A percentile compares a stretch with the other conserved stretches of the same genome.
Conservation (phyloP, 805 yeast genomes). For the Spathaspora arborariae region DNA sequence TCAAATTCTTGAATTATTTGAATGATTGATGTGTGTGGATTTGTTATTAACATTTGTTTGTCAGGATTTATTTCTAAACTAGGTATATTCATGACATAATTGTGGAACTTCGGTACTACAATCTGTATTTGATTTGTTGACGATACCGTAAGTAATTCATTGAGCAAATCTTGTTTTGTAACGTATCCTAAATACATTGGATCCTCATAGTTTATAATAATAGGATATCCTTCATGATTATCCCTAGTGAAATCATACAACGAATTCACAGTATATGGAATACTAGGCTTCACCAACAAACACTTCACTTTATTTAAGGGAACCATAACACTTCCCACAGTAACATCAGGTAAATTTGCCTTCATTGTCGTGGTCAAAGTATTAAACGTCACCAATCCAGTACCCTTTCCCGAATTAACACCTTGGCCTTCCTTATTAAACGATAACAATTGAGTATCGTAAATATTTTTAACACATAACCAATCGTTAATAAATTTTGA, state of each 20-base stretch:
- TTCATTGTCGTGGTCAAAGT: conserved; percentile 24
- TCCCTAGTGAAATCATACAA: conserved; percentile 21
- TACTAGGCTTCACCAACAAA: conserved; percentile 20
- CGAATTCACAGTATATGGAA: conserved; percentile 12
- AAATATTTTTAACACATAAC: conserved; percentile 55
- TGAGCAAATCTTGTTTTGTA: conserved; percentile 22
- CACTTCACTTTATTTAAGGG: conserved; percentile 26
- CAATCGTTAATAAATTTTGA: conserved; percentile 71
- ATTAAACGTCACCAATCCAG: conserved; percentile 32
- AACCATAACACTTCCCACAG: conserved; percentile 26
- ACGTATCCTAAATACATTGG: conserved; percentile 35
- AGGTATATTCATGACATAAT: neutral
- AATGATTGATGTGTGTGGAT: conserved; percentile 28
- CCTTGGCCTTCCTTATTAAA: conserved; percentile 20
- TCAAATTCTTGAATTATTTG: conserved; percentile 36
- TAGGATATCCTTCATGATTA: conserved; percentile 43
- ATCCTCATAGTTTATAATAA: conserved; percentile 20
- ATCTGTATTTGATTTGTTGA: conserved; percentile 17
- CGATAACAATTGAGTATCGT: conserved; percentile 46
- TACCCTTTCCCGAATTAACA: conserved; percentile 34
- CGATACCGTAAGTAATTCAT: conserved; percentile 3
- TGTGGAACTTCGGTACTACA: conserved; percentile 7
- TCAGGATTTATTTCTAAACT: conserved; percentile 18
- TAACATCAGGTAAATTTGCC: conserved; percentile 30
- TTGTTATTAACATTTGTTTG: conserved; percentile 21